Conservation (phyloP, 192 early-diverging fungal genomes). For the Rhizoclosmatium globosum region DNA sequence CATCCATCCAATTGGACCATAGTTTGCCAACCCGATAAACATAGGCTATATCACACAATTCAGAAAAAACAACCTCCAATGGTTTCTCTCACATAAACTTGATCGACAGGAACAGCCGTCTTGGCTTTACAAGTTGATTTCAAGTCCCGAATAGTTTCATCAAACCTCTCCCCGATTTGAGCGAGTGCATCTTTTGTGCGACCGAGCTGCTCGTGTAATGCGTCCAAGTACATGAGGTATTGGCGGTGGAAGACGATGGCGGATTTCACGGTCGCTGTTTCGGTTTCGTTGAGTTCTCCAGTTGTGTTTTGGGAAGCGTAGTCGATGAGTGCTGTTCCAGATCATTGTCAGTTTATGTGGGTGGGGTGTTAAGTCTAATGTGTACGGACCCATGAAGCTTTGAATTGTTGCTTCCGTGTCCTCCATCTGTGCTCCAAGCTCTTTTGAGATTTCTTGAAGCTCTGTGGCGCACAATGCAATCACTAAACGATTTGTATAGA, state of each 20-base stretch:
- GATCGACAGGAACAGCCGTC: constrained; percentile 69
- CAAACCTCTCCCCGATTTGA: constrained; percentile 48
- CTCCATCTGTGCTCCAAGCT: constrained; percentile 41
- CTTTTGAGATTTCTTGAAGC: constrained; percentile 43
- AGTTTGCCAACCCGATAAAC: constrained; percentile 61
- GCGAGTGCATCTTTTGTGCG: constrained; percentile 41
- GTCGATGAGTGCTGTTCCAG: constrained; percentile 48
- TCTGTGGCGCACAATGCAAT: constrained; percentile 54
- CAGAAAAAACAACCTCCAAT: background rate
- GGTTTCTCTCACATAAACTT: constrained; percentile 58
- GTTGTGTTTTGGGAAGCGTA: constrained; percentile 43
- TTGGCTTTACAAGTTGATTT: constrained; percentile 63
- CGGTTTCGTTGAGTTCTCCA: constrained; percentile 35
- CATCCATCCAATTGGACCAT: constrained; percentile 62
- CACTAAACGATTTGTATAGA: constrained; percentile 37
- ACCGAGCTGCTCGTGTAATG: constrained; percentile 59
- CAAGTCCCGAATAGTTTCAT: constrained; percentile 56
- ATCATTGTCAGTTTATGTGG: background rate
- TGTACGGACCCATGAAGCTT: constrained; percentile 46
- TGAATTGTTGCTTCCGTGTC: constrained; percentile 56
- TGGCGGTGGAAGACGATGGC: constrained; percentile 60
- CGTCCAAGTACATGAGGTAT: constrained; percentile 67
- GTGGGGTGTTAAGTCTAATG: background rate
- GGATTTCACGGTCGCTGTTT: constrained; percentile 35
- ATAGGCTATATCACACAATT: constrained; percentile 46